phyloP scores from a whole-genome alignment of 768 basidiomycete genomes.

The Vararia minispora region DNA sequence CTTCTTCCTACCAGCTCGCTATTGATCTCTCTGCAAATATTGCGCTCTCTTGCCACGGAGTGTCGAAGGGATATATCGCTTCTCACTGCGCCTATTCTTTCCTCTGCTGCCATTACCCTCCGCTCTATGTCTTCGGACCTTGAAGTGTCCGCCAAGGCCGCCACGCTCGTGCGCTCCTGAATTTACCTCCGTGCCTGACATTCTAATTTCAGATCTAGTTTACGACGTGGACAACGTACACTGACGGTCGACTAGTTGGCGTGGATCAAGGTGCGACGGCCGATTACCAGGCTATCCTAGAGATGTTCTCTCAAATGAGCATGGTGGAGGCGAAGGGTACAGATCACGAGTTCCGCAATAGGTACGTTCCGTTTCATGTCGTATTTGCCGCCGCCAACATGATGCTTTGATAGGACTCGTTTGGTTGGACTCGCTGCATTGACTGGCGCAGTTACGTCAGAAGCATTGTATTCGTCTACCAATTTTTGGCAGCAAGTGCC shows the following conservation, averaged over 20 bases:
- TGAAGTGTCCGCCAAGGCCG: slow-evolving; percentile 67
- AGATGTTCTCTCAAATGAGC: slow-evolving; percentile 54
- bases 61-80: slow-evolving; percentile 77
- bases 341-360: slow-evolving; percentile 66
- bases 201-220: slow-evolving; percentile 41
- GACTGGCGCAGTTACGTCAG: slow-evolving; percentile 70
- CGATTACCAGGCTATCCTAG: slow-evolving; percentile 59
- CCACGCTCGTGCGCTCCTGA: slow-evolving; percentile 55
- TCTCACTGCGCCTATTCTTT: slow-evolving; percentile 57
- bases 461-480: slow-evolving; percentile 63
- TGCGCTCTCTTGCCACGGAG: slow-evolving; percentile 75
- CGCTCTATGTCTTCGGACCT: slow-evolving; percentile 49
- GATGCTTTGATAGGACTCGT: slow-evolving; percentile 44
- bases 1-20: slow-evolving; percentile 39
- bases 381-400: too few species aligned
- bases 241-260: slow-evolving; percentile 75
- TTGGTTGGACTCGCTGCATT: slow-evolving; percentile 81
- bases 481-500: slow-evolving; percentile 68
- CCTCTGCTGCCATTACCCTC: slow-evolving; percentile 50
- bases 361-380: slow-evolving; percentile 31
- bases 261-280: slow-evolving; percentile 59
- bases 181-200: not conserved
- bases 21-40: slow-evolving; percentile 73
- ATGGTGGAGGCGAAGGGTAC: slow-evolving; percentile 30
- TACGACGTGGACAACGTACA: slow-evolving; percentile 86